Evolutionary conservation across 2,329 filamentous ascomycete species (phyloP).

Genomic region (Aspergillus carbonarius): DNA sequence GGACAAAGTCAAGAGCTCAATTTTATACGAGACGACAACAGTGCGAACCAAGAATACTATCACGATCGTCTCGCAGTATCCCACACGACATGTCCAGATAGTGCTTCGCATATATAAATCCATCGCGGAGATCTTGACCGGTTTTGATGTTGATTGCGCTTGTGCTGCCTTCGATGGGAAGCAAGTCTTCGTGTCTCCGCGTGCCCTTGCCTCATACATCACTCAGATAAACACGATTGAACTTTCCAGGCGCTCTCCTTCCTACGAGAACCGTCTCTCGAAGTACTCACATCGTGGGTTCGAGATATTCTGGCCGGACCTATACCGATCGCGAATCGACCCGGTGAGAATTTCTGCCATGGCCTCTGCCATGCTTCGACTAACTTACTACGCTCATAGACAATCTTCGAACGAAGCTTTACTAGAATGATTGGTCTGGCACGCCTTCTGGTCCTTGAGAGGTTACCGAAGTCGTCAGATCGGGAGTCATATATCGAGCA

Average conservation of each 20-base stretch:
- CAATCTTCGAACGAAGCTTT: constrained; percentile 82
- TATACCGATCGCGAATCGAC: constrained; percentile 74
- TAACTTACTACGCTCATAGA: constrained; percentile 35
- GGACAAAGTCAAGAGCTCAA: constrained; percentile 68
- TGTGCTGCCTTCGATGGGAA: constrained; percentile 77
- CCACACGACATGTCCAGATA: constrained; percentile 80
- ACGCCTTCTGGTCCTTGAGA: constrained; percentile 75
- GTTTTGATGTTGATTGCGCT: constrained; percentile 84
- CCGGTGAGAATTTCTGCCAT: constrained; percentile 44
- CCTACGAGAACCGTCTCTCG: constrained; percentile 81
- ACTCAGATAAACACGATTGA: constrained; percentile 82
- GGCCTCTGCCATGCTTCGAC: neutral
- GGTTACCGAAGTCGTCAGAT: constrained; percentile 66
- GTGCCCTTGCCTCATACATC: constrained; percentile 74
- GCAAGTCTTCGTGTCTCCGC: constrained; percentile 75
- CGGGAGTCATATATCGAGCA: constrained; percentile 70
- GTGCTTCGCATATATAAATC: constrained; percentile 83
- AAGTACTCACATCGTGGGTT: constrained; percentile 85
- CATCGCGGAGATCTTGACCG: constrained; percentile 78
- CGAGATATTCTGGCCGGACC: constrained; percentile 74
- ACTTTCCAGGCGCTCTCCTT: constrained; percentile 74
- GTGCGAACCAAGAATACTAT: constrained; percentile 84
- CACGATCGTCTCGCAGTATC: constrained; percentile 81
- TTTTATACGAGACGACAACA: constrained; percentile 79
- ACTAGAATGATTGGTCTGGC: constrained; percentile 73